Base-by-base conservation (phyloP, 257 asterid species). In the Orobanche coerulescens region DNA sequence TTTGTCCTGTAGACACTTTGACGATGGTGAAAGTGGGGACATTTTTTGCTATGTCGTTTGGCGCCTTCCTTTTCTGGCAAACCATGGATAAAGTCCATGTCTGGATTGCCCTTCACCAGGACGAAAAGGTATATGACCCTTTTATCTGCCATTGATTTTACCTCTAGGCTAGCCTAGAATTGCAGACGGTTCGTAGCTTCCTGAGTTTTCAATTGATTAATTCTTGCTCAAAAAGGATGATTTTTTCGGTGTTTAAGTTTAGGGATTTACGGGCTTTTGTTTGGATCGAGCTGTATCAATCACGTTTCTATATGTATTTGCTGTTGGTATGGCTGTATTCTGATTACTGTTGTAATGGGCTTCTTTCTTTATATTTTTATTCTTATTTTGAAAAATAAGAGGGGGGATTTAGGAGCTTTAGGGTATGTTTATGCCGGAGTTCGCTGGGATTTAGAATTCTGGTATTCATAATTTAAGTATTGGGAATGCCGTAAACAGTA, bases 81-180 rank as follows among this genome's bases (percentile, higher is more conserved):
- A 84, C 94, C 19, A 84, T 89, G 95, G 95, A 89, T 65, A 84
- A 79, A 71, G 85, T 89, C 62, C 95, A 89, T 66, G 94, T 89
- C 33, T 86, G 87, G 88, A 84, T 89, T 61, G 95, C 97, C 68
- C 97, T 86, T 63, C 95, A 60, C 75, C 92, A 86, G 71, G 95
- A 89, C 71, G 95, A 89, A 60, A 86, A 89, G 90, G 94, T 80
- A 36, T 56, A 4, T 14, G 5, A 30, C 26, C 44, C 28, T 20
- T 7, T 40, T 23, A 3, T 13, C 28, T 50, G 14, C 39, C 28
- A 5, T 37, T 19, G 9, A 11, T 56, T 57, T 55, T 18, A 18
- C 30, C 8, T 31, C 6, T 46, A 1, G 1, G 16, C 6, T 15
- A 16, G 25, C 53, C 53, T 46, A 15, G 4, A 19, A 46, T 46